These are phyloP conservation scores for Ophiostoma australiae DNA, from an alignment of 2,329 filamentous ascomycete species.

Conservation along the genomic window DNA sequence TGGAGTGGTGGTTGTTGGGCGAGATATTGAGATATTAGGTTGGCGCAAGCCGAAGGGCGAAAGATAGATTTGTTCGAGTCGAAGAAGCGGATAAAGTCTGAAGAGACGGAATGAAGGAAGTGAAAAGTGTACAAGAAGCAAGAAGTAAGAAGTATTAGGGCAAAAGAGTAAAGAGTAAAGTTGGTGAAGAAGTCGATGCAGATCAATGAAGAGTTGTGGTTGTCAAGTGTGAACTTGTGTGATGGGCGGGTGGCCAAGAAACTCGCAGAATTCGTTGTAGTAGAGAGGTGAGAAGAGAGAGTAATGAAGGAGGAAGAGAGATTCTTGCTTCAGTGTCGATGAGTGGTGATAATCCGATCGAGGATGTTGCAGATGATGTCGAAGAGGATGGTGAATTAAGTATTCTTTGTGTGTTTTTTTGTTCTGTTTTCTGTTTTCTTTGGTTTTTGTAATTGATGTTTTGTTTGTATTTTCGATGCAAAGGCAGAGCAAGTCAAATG, in stretches of 20 bases:
- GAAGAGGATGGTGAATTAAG: not conserved
- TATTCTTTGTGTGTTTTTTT: not conserved
- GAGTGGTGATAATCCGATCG: conserved; percentile 7
- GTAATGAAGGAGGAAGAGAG: not conserved
- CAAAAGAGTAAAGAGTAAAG: conserved; percentile 5
- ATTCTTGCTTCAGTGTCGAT: conserved; percentile 3
- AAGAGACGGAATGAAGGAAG: not conserved
- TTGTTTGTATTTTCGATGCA: not conserved
- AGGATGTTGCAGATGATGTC: not conserved
- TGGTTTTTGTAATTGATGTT: not conserved
- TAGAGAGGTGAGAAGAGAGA: not conserved
- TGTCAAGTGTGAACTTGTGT: conserved; percentile 9
- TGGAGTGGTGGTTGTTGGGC: not conserved
- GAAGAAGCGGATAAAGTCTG: not conserved
- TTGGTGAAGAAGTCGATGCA: conserved; percentile 4
- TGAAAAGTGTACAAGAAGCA: conserved; percentile 10
- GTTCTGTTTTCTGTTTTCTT: not conserved
- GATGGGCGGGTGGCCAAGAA: conserved; percentile 8
- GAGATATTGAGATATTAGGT: conserved; percentile 1
- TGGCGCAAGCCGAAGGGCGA: not conserved
- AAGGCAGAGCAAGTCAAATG: not conserved
- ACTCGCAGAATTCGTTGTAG: conserved; percentile 9
- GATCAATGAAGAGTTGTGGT: not conserved
- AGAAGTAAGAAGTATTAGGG: conserved; percentile 8
- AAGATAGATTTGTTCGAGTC: not conserved